These are phyloP conservation scores for Aspergillus ochraceoroseus DNA, from an alignment of 2,329 filamentous ascomycete species.

Conservation along the genomic window DNA sequence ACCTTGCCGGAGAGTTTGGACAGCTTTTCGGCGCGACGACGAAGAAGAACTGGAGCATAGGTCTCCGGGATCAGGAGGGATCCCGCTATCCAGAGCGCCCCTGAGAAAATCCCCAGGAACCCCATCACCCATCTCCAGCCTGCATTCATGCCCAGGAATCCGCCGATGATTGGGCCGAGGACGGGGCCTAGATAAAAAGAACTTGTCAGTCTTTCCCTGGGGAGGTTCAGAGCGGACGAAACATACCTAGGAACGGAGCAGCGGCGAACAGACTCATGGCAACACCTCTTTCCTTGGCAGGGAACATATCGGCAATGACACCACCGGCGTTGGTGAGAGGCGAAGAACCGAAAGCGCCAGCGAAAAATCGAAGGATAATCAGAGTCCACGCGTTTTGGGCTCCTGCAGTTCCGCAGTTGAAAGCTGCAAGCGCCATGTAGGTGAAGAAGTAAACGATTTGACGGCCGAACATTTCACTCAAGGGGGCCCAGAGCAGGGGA, in stretches of 20 bases:
- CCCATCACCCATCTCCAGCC: constrained; percentile 68
- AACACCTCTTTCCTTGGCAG: constrained; percentile 50
- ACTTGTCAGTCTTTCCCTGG: constrained; percentile 1
- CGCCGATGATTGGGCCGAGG: constrained; percentile 61
- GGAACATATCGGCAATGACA: constrained; percentile 59
- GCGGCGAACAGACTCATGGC: constrained; percentile 62
- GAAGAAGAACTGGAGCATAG: constrained; percentile 50
- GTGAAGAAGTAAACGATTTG: constrained; percentile 34
- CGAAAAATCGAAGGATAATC: constrained; percentile 64
- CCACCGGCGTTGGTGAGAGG: constrained; percentile 60
- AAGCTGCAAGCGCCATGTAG: constrained; percentile 50
- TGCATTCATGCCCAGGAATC: constrained; percentile 59
- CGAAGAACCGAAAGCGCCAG: constrained; percentile 58
- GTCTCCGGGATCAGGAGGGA: constrained; percentile 34
- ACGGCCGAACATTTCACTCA: constrained; percentile 39
- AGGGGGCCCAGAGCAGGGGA: constrained; percentile 44
- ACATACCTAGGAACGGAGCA: constrained; percentile 57
- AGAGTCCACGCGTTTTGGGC: constrained; percentile 56
- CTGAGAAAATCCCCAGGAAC: constrained; percentile 59
- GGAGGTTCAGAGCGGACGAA: neutral
- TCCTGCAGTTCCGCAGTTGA: constrained; percentile 58
- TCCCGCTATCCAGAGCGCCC: constrained; percentile 49
- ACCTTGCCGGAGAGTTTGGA: constrained; percentile 50
- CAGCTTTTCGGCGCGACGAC: constrained; percentile 47
- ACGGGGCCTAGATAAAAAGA: constrained; percentile 45